phyloP scores from a whole-genome alignment of 2,329 filamentous ascomycete species.

The Stagonosporopsis chrysanthemi region DNA sequence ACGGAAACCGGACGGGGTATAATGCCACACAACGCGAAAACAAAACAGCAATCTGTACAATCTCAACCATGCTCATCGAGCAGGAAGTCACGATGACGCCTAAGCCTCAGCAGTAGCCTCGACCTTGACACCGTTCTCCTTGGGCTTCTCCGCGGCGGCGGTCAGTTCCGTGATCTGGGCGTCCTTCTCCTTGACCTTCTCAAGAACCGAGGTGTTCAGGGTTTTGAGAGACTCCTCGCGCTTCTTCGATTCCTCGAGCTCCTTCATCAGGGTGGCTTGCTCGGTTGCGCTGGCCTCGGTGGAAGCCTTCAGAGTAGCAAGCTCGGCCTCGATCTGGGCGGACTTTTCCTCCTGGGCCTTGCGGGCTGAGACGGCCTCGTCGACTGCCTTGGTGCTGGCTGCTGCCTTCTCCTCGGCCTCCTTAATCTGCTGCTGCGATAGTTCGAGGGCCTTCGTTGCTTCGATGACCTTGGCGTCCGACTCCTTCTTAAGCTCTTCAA shows the following conservation, averaged over 20 bases:
- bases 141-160: conserved; percentile 10
- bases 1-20: conserved; percentile 23
- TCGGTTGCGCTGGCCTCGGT: conserved; percentile 26
- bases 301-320: conserved; percentile 27
- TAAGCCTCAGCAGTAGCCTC: conserved; percentile 17
- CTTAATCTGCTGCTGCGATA: conserved; percentile 20
- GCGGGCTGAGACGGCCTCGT: conserved; percentile 25
- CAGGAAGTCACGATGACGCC: background rate
- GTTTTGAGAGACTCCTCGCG: conserved; percentile 26
- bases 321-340: conserved; percentile 18
- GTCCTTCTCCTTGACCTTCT: conserved; percentile 31
- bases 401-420: conserved; percentile 18
- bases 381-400: conserved; percentile 20
- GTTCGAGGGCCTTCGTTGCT: conserved; percentile 16
- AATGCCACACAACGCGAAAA: conserved; percentile 21
- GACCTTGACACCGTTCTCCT: conserved; percentile 16
- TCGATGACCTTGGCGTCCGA: conserved; percentile 20
- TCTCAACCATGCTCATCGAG: background rate
- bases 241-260: conserved; percentile 29
- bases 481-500: conserved; percentile 26
- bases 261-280: conserved; percentile 25
- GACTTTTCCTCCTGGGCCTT: conserved; percentile 30
- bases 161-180: conserved; percentile 25
- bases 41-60: conserved; percentile 18
- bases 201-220: conserved; percentile 23